Base-by-base conservation (phyloP, 768 basidiomycete genomes). In the Serendipita sp. region DNA sequence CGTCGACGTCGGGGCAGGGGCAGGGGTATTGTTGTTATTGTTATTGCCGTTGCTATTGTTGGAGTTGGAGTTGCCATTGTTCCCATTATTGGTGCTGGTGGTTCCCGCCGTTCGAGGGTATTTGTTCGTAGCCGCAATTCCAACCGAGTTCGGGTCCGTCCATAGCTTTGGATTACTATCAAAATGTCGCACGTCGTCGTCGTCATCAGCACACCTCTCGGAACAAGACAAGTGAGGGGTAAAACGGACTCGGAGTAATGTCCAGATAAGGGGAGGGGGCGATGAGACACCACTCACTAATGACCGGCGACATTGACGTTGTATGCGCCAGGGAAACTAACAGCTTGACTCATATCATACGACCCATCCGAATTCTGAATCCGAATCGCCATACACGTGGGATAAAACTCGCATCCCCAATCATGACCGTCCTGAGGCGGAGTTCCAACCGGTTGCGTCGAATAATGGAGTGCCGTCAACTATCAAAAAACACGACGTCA, bases 381-480 rank as follows among this genome's bases (percentile, higher is more conserved):
- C 3, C 36, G 30, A 35, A 60, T 32, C 30, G 56, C 56, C 28
- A 60, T 38, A 38, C 56, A 60, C 30, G 56, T 23, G 0, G 56
- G 56, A 35, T 60, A 60, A n/a, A 60, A 30, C 34, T 60, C 56
- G 8, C 10, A 23, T 10, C 56, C 56, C 56, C 56, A 60, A 30
- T n/a, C 30, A 2, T 60, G 56, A 36, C 28, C 56, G 35, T 28
- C 8, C 30, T 32, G 16, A 23, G 13, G 28, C 10, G 28, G 16
- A 38, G 10, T 28, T 4, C 36, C 56, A 4, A n/a, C 16, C 56
- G 56, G 28, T 38, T 60, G 4, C 56, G 28, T 28, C 16, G 56
- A 60, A n/a, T 60, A 60, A n/a, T 60, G 56, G 8, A 60, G 34
- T 4, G 56, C 56, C 30, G 56, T 60, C 28, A 60, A 35, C 48